Evolutionary conservation across 2,329 filamentous ascomycete genomes (phyloP).

Genomic region (Neoascochyta sp.): DNA sequence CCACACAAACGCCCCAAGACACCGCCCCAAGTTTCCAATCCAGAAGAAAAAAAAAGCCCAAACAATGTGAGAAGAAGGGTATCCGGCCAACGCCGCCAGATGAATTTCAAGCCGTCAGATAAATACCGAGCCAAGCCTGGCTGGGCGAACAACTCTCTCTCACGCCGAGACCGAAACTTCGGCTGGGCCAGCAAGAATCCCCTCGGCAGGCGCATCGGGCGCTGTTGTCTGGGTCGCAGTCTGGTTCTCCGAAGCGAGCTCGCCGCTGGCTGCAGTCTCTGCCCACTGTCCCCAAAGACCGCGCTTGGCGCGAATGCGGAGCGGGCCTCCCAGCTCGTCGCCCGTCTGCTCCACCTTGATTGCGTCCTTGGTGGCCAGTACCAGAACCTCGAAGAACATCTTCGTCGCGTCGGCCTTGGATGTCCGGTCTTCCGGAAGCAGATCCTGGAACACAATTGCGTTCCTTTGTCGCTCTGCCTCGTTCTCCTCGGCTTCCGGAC

Average conservation of each 20-base stretch:
- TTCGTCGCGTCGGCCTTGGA: constrained; percentile 91
- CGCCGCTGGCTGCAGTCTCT: constrained; percentile 52
- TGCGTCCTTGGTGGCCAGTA: constrained; percentile 94
- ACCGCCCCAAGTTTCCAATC: constrained; percentile 10
- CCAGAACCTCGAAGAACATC: constrained; percentile 98
- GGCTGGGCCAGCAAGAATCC: constrained; percentile 16
- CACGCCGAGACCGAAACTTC: constrained; percentile 23
- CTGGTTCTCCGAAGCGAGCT: constrained; percentile 22
- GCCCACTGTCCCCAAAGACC: constrained; percentile 98
- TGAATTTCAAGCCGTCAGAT: constrained; percentile 11
- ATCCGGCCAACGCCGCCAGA: constrained; percentile 33
- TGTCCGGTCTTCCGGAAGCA: constrained; percentile 77
- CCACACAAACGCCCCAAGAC: constrained; percentile 15
- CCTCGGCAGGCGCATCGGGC: constrained; percentile 16
- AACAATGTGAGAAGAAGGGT: constrained; percentile 28
- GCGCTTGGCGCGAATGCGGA: constrained; percentile 83
- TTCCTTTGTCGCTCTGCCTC: constrained; percentile 70
- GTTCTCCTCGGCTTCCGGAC: constrained; percentile 62
- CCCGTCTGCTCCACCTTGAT: constrained; percentile 90
- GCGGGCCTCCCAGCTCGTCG: constrained; percentile 66
- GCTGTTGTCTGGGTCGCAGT: constrained; percentile 16
- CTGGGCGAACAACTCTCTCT: constrained; percentile 8
- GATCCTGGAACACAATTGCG: constrained; percentile 82
- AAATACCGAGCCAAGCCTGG: constrained; percentile 3
- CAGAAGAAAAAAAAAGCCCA: constrained; percentile 12